These are phyloP conservation scores for Beauveria caledonica DNA, from an alignment of 2,329 filamentous ascomycete genomes.

Conservation along the genomic window DNA sequence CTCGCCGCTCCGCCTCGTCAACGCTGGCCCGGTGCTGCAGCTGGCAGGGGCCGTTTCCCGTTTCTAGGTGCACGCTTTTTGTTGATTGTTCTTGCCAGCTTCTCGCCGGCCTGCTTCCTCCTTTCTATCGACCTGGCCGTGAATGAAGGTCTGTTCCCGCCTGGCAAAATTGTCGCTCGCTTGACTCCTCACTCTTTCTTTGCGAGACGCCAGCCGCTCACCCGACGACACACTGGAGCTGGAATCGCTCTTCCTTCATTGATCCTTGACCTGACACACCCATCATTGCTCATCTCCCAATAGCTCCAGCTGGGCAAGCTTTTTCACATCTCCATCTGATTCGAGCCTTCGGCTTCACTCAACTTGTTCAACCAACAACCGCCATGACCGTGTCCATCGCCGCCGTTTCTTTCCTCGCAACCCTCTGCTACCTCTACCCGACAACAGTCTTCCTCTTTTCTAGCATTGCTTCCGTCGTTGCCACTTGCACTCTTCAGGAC, in stretches of 20 bases:
- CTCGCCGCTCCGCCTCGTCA: not conserved
- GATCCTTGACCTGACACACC: not conserved
- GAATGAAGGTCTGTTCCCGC: not conserved
- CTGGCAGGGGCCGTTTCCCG: slow-evolving; percentile 10
- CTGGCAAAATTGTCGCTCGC: not conserved
- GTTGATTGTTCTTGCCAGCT: slow-evolving; percentile 2
- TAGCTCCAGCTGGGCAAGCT: not conserved
- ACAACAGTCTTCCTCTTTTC: slow-evolving; percentile 50
- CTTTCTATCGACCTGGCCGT: no score
- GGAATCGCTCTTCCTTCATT: not conserved
- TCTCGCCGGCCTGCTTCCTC: not conserved
- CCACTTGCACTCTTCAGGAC: slow-evolving; percentile 46
- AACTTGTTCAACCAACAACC: not conserved
- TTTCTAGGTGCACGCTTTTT: not conserved
- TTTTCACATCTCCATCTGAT: not conserved
- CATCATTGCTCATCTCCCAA: not conserved
- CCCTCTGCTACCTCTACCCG: slow-evolving; percentile 53
- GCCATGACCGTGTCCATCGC: slow-evolving; percentile 17
- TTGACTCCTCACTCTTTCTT: slow-evolving; percentile 4
- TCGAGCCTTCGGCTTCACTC: not conserved
- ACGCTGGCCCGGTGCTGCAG: slow-evolving; percentile 8
- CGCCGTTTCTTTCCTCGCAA: slow-evolving; percentile 25
- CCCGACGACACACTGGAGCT: not conserved
- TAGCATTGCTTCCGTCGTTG: slow-evolving; percentile 39
- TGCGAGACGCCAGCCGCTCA: not conserved